Evolutionary conservation across 176 grass and related monocot species (phyloP).

Genomic region (Typha latifolia): DNA sequence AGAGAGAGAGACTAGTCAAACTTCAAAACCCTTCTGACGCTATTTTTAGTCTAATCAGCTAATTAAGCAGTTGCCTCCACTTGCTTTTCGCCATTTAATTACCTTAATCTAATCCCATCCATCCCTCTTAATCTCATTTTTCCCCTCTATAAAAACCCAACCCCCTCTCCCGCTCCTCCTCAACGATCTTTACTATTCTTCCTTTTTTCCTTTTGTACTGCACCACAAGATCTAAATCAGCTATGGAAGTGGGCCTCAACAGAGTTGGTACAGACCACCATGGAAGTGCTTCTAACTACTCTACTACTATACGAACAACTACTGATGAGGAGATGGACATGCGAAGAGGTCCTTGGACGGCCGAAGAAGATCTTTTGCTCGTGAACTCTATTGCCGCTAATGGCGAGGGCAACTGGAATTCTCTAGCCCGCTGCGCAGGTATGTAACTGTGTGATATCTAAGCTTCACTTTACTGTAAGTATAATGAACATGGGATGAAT

Average conservation of each 20-base stretch:
- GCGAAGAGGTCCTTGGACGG: constrained; percentile 79
- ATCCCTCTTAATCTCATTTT: too few species aligned
- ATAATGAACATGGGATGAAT: neutral
- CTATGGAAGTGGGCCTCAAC: neutral
- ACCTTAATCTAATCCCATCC: neutral
- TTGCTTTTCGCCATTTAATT: too few species aligned
- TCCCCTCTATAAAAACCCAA: constrained; percentile 39
- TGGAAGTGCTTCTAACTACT: too few species aligned
- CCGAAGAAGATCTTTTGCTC: constrained; percentile 84
- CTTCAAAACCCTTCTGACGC: constrained; percentile 6
- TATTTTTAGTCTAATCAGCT: neutral
- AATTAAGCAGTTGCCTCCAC: too few species aligned
- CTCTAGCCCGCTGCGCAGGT: constrained; percentile 86
- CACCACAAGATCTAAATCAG: too few species aligned
- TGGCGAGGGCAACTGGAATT: constrained; percentile 95
- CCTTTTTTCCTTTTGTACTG: neutral
- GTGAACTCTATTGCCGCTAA: constrained; percentile 69
- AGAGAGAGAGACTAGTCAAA: neutral
- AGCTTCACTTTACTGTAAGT: neutral
- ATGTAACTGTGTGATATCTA: neutral
- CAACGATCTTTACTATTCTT: neutral
- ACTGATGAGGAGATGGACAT: constrained; percentile 53
- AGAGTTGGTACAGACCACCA: constrained; percentile 1
- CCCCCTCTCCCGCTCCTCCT: constrained; percentile 34
- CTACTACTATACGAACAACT: too few species aligned